A percentile compares a stretch with the other conserved stretches of the same genome.
Conservation (phyloP, 805 yeast species). For the Candida lessepsii region DNA sequence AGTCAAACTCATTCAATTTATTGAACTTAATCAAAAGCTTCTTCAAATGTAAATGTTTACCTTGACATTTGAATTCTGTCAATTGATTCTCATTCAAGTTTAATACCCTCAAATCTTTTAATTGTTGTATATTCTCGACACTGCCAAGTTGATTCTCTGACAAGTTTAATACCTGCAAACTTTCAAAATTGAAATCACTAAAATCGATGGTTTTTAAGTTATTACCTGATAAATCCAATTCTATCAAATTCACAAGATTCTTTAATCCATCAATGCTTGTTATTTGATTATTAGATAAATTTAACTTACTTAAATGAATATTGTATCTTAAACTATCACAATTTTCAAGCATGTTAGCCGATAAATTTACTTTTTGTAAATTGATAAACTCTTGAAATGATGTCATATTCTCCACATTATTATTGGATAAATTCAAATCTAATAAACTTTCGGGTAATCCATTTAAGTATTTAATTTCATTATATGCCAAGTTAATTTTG, state of each 20-base stretch:
- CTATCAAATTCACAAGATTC: constrained; percentile 37
- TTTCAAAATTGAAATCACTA: constrained; percentile 28
- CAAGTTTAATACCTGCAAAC: constrained; percentile 44
- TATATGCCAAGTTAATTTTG: constrained; percentile 40
- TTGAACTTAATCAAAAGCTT: constrained; percentile 40
- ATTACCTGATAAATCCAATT: constrained; percentile 44
- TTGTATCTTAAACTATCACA: constrained; percentile 38
- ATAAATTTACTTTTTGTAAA: constrained; percentile 43
- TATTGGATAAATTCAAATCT: constrained; percentile 37
- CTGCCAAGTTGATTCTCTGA: constrained; percentile 39
- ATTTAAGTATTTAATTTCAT: constrained; percentile 40
- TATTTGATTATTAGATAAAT: constrained; percentile 37
- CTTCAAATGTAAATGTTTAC: constrained; percentile 30
- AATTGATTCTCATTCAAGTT: constrained; percentile 44
- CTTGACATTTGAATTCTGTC: constrained; percentile 18
- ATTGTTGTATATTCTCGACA: constrained; percentile 34
- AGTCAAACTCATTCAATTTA: constrained; percentile 28
- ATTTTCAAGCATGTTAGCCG: constrained; percentile 35
- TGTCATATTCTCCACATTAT: constrained; percentile 40
- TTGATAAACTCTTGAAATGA: constrained; percentile 40
- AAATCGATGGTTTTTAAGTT: constrained; percentile 39
- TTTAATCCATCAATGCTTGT: constrained; percentile 35
- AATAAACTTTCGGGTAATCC: constrained; percentile 45
- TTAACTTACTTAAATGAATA: constrained; percentile 43
- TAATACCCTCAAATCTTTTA: constrained; percentile 36